Percentiles rank a stretch among this genome's conserved stretches.
Evolutionary conservation across 805 yeast species (phyloP).

Genomic region (Candida vartiovaarae): DNA sequence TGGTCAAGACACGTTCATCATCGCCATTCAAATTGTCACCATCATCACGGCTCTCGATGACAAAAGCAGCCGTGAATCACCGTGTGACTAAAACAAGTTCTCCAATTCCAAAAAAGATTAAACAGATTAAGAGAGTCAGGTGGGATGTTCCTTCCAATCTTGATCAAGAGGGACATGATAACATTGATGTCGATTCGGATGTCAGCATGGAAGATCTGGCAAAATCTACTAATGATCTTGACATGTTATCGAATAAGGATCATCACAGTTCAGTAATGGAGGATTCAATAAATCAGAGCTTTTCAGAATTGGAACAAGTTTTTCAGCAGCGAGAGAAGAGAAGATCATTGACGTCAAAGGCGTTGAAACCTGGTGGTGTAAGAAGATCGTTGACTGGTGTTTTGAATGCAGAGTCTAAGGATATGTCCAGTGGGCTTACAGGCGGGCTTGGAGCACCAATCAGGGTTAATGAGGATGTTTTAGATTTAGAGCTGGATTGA

Average conservation of each 20-base stretch:
- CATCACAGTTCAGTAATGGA: slow-evolving; percentile 6
- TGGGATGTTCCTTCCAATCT: slow-evolving; percentile 34
- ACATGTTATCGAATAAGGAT: slow-evolving; percentile 7
- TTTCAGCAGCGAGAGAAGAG: slow-evolving; percentile 15
- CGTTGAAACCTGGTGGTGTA: slow-evolving; percentile 12
- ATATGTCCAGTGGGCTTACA: neutral
- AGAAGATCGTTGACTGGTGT: slow-evolving; percentile 4
- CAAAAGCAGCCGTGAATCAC: slow-evolving; percentile 6
- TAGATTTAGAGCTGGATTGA: neutral
- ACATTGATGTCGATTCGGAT: slow-evolving; percentile 15
- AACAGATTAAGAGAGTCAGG: slow-evolving; percentile 35
- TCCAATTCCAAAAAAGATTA: slow-evolving; percentile 14
- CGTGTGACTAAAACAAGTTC: slow-evolving; percentile 12
- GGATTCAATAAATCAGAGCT: slow-evolving; percentile 11
- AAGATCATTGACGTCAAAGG: slow-evolving; percentile 20
- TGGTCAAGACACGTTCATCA: slow-evolving; percentile 15
- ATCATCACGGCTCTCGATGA: slow-evolving; percentile 19
- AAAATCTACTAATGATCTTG: slow-evolving; percentile 16
- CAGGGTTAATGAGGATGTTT: slow-evolving; percentile 5
- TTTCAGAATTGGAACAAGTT: slow-evolving; percentile 12
- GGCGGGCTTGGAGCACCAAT: slow-evolving; percentile 15
- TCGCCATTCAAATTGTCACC: slow-evolving; percentile 18
- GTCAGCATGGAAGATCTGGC: slow-evolving; percentile 21
- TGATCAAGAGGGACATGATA: slow-evolving; percentile 1
- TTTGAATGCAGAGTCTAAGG: no score